A percentile compares a stretch with the other conserved stretches of the same genome.
Evolutionary conservation across 2,329 filamentous ascomycete species (phyloP).

Genomic region (Blumeriella jaapii): DNA sequence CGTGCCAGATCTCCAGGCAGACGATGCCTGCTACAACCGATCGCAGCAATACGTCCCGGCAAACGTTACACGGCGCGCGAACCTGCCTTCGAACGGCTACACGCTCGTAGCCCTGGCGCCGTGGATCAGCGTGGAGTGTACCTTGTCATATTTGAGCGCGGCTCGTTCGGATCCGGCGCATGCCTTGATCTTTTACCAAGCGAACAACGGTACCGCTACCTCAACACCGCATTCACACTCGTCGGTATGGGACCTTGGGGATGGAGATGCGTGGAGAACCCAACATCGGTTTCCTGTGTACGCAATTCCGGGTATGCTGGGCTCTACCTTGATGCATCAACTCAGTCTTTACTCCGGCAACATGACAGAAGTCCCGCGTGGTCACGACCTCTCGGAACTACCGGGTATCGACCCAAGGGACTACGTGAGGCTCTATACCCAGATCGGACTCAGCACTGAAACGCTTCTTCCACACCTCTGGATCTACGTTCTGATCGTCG

Average conservation of each 20-base stretch:
- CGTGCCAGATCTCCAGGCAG: constrained; percentile 55
- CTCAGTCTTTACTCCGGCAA: constrained; percentile 70
- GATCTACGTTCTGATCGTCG: constrained; percentile 63
- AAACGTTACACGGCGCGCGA: constrained; percentile 61
- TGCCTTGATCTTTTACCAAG: constrained; percentile 52
- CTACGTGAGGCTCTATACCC: constrained; percentile 49
- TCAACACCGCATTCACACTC: constrained; percentile 56
- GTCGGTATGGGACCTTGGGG: constrained; percentile 57
- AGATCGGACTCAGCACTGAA: constrained; percentile 37
- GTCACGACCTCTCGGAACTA: constrained; percentile 40
- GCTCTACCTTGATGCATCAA: constrained; percentile 56
- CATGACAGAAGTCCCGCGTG: constrained; percentile 48
- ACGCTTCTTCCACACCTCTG: constrained; percentile 59
- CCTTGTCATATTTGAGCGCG: constrained; percentile 56
- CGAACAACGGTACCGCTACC: constrained; percentile 41
- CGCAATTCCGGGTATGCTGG: constrained; percentile 59
- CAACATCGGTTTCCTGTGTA: constrained; percentile 72
- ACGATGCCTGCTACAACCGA: constrained; percentile 50
- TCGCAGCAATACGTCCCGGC: constrained; percentile 56
- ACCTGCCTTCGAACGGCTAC: constrained; percentile 59
- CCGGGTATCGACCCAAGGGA: constrained; percentile 45
- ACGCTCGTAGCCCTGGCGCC: constrained; percentile 74
- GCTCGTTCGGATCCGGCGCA: constrained; percentile 47
- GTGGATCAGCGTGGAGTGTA: constrained; percentile 69
- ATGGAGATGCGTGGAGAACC: constrained; percentile 59